Conservation (phyloP, 768 basidiomycete species). For the Mrakia hoshinonis region DNA sequence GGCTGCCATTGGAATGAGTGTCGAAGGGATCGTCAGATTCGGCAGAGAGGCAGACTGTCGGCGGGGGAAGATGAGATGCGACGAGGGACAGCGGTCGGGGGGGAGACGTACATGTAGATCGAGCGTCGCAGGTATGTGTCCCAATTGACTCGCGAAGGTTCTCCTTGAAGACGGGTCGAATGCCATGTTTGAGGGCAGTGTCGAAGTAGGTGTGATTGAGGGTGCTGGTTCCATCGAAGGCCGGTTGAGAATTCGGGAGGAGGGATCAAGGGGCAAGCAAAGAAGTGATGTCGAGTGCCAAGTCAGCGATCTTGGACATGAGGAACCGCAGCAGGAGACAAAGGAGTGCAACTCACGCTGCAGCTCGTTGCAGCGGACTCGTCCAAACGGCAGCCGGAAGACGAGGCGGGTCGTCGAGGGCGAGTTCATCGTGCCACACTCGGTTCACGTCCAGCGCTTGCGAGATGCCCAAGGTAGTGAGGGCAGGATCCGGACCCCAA, state of each 20-base stretch:
- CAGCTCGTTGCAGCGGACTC: slow-evolving; percentile 12
- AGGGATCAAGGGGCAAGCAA: neutral
- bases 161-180: slow-evolving; percentile 1
- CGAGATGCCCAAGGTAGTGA: slow-evolving; percentile 1
- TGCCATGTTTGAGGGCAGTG: neutral
- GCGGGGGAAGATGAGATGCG: neutral
- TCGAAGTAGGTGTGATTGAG: slow-evolving; percentile 9
- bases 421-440: slow-evolving; percentile 18
- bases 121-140: slow-evolving; percentile 9
- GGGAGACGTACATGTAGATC: neutral
- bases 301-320: neutral
- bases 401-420: neutral
- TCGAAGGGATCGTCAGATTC: neutral
- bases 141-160: slow-evolving; percentile 6
- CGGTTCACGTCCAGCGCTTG: slow-evolving; percentile 17
- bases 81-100: neutral
- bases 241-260: too few species aligned
- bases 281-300: neutral
- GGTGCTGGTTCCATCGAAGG: too few species aligned
- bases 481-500: slow-evolving; percentile 13
- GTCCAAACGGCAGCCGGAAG: slow-evolving; percentile 9
- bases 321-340: neutral
- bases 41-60: neutral
- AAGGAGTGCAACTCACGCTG: neutral
- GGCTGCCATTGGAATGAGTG: neutral